These are phyloP conservation scores for Daedaleopsis nitida DNA, from an alignment of 768 basidiomycete species.

Conservation along the genomic window DNA sequence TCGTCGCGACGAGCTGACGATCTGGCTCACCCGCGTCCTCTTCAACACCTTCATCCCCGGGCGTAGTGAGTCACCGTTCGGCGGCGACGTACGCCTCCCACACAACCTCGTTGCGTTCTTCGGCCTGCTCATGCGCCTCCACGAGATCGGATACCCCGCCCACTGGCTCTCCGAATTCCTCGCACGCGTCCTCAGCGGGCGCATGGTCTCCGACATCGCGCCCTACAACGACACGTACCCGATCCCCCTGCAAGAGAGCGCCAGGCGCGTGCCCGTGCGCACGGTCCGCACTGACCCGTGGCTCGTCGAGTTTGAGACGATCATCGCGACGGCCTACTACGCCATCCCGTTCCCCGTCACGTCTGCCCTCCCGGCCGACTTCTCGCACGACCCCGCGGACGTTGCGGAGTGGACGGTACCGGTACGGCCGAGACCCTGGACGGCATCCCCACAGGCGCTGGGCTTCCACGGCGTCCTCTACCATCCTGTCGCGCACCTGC, in stretches of 20 bases:
- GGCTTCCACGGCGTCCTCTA: slow-evolving; percentile 4
- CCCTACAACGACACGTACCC: slow-evolving; percentile 32
- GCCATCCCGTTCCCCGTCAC: slow-evolving; percentile 25
- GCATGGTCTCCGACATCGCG: slow-evolving; percentile 28
- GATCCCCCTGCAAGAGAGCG: slow-evolving; percentile 23
- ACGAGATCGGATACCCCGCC: slow-evolving; percentile 36
- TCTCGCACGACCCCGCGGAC: slow-evolving; percentile 19
- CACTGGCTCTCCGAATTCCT: slow-evolving; percentile 40
- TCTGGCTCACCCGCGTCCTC: slow-evolving; percentile 37
- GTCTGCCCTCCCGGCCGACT: slow-evolving; percentile 8
- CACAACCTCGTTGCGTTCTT: slow-evolving; percentile 39
- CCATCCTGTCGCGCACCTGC: slow-evolving; percentile 8
- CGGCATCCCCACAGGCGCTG: neutral
- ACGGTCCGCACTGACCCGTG: slow-evolving; percentile 27
- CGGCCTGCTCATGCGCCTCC: slow-evolving; percentile 34
- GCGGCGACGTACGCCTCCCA: slow-evolving; percentile 31
- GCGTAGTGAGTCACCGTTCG: slow-evolving; percentile 19
- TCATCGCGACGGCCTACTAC: slow-evolving; percentile 23
- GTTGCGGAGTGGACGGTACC: slow-evolving; percentile 6
- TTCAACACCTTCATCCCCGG: slow-evolving; percentile 35
- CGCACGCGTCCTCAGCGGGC: slow-evolving; percentile 30
- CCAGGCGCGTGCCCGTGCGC: slow-evolving; percentile 18
- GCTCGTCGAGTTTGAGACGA: slow-evolving; percentile 26
- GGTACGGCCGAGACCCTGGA: neutral
- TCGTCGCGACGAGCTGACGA: slow-evolving; percentile 31